Percentiles rank a stretch among this genome's conserved stretches.
phyloP scores from a whole-genome alignment of 2,329 filamentous ascomycete genomes.

The Pseudogymnoascus sp. region DNA sequence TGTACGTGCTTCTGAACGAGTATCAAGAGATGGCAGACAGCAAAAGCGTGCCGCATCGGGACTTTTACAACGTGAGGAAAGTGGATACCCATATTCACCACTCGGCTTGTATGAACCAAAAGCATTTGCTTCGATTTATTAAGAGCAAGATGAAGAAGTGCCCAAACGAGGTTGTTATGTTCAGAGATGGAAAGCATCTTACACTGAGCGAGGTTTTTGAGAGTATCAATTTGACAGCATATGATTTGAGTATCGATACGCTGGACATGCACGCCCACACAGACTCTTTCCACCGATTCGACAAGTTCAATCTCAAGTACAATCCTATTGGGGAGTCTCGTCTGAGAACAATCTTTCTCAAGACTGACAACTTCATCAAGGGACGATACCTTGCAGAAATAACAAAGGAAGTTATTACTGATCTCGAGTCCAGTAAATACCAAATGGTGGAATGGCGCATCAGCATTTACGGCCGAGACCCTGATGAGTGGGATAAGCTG shows the following conservation, averaged over 20 bases:
- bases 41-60: conserved; percentile 93
- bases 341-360: conserved; percentile 93
- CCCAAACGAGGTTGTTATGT: conserved; percentile 87
- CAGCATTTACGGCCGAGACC: conserved; percentile 85
- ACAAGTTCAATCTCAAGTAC: conserved; percentile 99
- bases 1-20: conserved; percentile 88
- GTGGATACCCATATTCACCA: conserved; percentile 99
- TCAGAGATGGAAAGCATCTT: conserved; percentile 82
- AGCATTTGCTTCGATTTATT: conserved; percentile 95
- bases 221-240: conserved; percentile 93
- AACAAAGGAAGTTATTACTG: conserved; percentile 93
- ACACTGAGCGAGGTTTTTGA: conserved; percentile 91
- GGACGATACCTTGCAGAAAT: conserved; percentile 95
- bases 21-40: conserved; percentile 97
- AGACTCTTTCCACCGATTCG: conserved; percentile 96
- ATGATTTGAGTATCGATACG: conserved; percentile 96
- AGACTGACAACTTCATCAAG: conserved; percentile 96
- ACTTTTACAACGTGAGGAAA: conserved; percentile 98
- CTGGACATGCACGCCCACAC: conserved; percentile 99
- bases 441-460: conserved; percentile 99
- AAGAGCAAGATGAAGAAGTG: conserved; percentile 99
- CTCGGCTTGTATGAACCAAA: conserved; percentile 99
- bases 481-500: conserved; percentile 96
- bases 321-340: conserved; percentile 95
- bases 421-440: conserved; percentile 97